These are phyloP conservation scores for Hericium alpestre DNA, from an alignment of 768 basidiomycete genomes.

Conservation along the genomic window DNA sequence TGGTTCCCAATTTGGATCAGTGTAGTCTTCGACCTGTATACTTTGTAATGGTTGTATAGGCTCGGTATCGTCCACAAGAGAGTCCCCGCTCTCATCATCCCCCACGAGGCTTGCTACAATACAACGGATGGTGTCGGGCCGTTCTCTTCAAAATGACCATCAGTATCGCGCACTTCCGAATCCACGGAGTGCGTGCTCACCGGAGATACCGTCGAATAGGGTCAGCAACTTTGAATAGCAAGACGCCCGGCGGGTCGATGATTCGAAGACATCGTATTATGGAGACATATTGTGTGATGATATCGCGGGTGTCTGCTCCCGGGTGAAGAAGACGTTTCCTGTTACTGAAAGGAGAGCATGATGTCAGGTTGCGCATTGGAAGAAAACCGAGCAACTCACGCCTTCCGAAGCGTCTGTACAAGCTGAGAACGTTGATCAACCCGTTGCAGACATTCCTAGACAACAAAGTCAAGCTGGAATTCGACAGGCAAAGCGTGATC, in stretches of 20 bases:
- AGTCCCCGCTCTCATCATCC: constrained; percentile 71
- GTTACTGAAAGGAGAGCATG: constrained; percentile 38
- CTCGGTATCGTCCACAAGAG: constrained; percentile 77
- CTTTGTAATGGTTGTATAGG: constrained; percentile 67
- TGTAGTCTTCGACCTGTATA: constrained; percentile 73
- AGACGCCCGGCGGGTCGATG: constrained; percentile 85
- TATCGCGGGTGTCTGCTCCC: constrained; percentile 88
- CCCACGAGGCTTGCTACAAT: constrained; percentile 89
- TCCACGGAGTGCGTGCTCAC: constrained; percentile 25
- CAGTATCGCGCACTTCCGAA: constrained; percentile 3
- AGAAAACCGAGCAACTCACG: constrained; percentile 36
- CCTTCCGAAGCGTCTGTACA: constrained; percentile 66
- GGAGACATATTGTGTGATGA: constrained; percentile 81
- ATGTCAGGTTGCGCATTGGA: not conserved
- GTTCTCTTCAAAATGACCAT: constrained; percentile 37
- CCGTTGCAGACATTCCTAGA: constrained; percentile 65
- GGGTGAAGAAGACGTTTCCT: constrained; percentile 86
- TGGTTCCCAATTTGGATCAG: constrained; percentile 89
- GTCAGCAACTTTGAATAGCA: constrained; percentile 88
- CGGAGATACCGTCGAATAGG: constrained; percentile 85
- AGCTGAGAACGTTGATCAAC: constrained; percentile 73
- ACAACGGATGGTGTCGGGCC: constrained; percentile 87
- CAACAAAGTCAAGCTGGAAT: not conserved
- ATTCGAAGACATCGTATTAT: constrained; percentile 86
- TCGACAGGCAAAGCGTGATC: not conserved